phyloP scores from a whole-genome alignment of 2,329 filamentous ascomycete species.

The Mycogone perniciosa region DNA sequence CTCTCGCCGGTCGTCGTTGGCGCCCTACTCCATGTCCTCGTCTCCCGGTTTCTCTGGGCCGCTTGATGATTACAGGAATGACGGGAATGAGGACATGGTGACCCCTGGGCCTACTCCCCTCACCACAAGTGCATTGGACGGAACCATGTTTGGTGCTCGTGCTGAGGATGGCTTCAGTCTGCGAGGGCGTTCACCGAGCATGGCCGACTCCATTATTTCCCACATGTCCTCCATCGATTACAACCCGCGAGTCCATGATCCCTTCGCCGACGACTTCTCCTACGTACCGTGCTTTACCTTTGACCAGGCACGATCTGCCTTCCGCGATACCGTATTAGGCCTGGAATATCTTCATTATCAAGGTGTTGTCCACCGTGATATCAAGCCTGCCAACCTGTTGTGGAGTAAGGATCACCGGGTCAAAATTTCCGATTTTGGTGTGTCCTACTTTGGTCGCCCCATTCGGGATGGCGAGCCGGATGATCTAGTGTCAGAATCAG shows the following conservation, averaged over 20 bases:
- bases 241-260: conserved; percentile 51
- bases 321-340: conserved; percentile 87
- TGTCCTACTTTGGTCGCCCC: conserved; percentile 90
- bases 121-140: conserved; percentile 59
- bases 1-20: conserved; percentile 38
- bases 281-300: conserved; percentile 93
- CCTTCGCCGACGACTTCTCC: conserved; percentile 78
- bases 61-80: conserved; percentile 26
- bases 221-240: conserved; percentile 61
- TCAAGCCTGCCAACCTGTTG: conserved; percentile 84
- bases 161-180: conserved; percentile 43
- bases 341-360: conserved; percentile 90
- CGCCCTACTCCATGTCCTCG: conserved; percentile 42
- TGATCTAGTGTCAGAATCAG: conserved; percentile 68
- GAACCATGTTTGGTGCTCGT: conserved; percentile 71
- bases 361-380: conserved; percentile 77
- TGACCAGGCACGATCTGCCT: conserved; percentile 72
- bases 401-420: conserved; percentile 79
- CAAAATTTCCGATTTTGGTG: conserved; percentile 98
- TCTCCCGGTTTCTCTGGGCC: conserved; percentile 26
- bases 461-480: conserved; percentile 76
- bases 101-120: conserved; percentile 47
- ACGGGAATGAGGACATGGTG: conserved; percentile 47
- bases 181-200: conserved; percentile 68
- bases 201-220: conserved; percentile 70